A percentile compares a stretch with the other conserved stretches of the same genome.
Conservation (phyloP, 495 filamentous ascomycete genomes). For the Wilcoxina mikolae region DNA sequence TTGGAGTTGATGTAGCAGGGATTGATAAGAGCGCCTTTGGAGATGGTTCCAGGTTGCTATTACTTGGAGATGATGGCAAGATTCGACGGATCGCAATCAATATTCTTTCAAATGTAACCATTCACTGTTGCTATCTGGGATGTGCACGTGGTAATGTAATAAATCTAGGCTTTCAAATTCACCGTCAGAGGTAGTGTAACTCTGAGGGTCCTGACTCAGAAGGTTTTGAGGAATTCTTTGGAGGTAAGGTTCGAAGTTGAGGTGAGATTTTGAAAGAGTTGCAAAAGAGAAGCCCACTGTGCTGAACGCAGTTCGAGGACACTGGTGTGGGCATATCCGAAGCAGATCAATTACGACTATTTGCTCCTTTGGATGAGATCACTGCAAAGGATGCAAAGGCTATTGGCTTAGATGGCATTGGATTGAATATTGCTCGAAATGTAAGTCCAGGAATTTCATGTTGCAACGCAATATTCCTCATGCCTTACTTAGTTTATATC, state of each 20-base stretch:
- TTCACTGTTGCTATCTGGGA: background rate
- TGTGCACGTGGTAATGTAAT: background rate
- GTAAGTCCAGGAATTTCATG: background rate
- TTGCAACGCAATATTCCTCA: background rate
- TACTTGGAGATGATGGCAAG: conserved; percentile 19
- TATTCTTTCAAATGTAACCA: conserved; percentile 18
- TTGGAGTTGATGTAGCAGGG: conserved; percentile 13
- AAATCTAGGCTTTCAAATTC: conserved; percentile 19
- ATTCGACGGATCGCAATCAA: conserved; percentile 21
- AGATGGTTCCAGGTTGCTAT: conserved; percentile 15
- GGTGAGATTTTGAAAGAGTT: conserved; percentile 7
- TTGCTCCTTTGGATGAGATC: conserved; percentile 16
- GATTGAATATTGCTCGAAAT: conserved; percentile 20
- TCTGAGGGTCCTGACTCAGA: conserved; percentile 16
- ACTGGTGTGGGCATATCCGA: conserved; percentile 22
- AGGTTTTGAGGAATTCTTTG: conserved; percentile 11
- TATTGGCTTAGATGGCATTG: conserved; percentile 9
- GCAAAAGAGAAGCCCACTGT: background rate
- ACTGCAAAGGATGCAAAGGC: conserved; percentile 2
- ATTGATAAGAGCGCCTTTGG: conserved; percentile 15
- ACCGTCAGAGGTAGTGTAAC: conserved; percentile 16
- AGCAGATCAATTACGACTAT: conserved; percentile 9
- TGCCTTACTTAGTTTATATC: background rate
- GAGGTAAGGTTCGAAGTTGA: conserved; percentile 20
- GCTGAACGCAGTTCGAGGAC: conserved; percentile 12